phyloP scores from a whole-genome alignment of 1,284 basidiomycete genomes.

The Ustilago hordei region DNA sequence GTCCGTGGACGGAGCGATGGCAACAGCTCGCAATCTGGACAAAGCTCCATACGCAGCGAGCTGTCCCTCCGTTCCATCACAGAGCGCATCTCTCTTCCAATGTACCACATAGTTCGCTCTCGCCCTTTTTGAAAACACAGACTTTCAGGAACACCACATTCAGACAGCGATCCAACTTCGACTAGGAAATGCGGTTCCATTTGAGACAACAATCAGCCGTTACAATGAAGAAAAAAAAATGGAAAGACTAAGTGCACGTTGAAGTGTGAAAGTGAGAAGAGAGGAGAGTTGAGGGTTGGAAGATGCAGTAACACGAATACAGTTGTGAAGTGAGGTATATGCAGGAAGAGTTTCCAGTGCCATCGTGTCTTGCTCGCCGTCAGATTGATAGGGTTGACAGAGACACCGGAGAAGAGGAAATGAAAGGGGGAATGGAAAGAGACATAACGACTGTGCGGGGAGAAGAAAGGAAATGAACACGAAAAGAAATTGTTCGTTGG shows the following conservation, averaged over 20 bases:
- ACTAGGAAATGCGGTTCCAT: conserved; percentile 27
- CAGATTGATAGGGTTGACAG: not conserved
- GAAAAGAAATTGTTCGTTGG: conserved; percentile 32
- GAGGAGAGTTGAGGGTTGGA: not conserved
- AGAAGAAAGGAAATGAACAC: not conserved
- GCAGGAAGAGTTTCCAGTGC: conserved; percentile 11
- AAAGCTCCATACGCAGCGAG: conserved; percentile 24
- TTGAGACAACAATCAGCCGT: conserved; percentile 28
- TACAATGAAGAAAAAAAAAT: conserved; percentile 28
- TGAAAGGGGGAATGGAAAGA: conserved; percentile 2
- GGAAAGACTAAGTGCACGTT: not conserved
- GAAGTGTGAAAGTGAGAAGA: not conserved
- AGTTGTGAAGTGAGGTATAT: conserved; percentile 30
- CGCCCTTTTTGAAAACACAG: not conserved
- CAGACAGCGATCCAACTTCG: not conserved
- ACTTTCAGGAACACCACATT: not conserved
- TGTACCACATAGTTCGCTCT: not conserved
- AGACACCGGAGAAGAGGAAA: not conserved
- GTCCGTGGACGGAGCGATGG: not conserved
- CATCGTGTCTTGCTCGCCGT: not conserved
- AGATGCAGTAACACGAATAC: conserved; percentile 5
- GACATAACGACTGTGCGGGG: conserved; percentile 6
- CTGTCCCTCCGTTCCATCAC: not conserved
- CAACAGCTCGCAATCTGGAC: conserved; percentile 22
- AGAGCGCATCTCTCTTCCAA: not conserved